phyloP scores from a whole-genome alignment of 2,329 filamentous ascomycete genomes.

The Huntiella savannae region DNA sequence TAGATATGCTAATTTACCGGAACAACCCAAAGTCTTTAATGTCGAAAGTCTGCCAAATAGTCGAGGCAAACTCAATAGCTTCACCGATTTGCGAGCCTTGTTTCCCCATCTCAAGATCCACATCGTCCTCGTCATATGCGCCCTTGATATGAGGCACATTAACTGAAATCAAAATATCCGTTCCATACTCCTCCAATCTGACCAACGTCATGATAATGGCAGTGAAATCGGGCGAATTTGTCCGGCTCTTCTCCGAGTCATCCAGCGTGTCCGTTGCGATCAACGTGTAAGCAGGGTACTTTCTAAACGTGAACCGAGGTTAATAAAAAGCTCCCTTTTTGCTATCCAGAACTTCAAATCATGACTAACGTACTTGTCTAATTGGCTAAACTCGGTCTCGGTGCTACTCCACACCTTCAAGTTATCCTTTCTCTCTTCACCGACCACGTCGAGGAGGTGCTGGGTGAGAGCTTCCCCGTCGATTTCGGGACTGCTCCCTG shows the following conservation, averaged over 20 bases:
- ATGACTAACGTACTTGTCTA: slow-evolving; percentile 21
- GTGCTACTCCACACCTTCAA: slow-evolving; percentile 50
- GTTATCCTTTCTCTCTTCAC: slow-evolving; percentile 36
- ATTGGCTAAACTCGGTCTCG: slow-evolving; percentile 35
- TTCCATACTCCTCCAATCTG: slow-evolving; percentile 52
- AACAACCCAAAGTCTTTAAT: slow-evolving; percentile 71
- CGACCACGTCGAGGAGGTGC: slow-evolving; percentile 51
- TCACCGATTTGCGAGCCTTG: slow-evolving; percentile 50
- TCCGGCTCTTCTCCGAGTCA: slow-evolving; percentile 15
- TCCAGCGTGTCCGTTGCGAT: slow-evolving; percentile 42
- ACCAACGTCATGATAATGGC: slow-evolving; percentile 62
- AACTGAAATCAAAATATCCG: slow-evolving; percentile 69
- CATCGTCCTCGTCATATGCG: slow-evolving; percentile 53
- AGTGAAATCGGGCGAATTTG: slow-evolving; percentile 39
- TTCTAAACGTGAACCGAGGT: slow-evolving; percentile 16
- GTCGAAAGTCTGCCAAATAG: slow-evolving; percentile 54
- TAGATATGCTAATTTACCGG: not conserved
- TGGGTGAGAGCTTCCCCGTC: slow-evolving; percentile 52
- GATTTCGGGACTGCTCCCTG: slow-evolving; percentile 34
- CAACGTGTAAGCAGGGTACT: slow-evolving; percentile 42
- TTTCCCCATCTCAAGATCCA: slow-evolving; percentile 46
- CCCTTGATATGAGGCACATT: slow-evolving; percentile 72
- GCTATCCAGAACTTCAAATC: not conserved
- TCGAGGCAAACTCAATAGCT: slow-evolving; percentile 45
- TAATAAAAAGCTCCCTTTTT: not conserved